Percentiles rank a stretch among this genome's conserved stretches.
phyloP scores from a whole-genome alignment of 179 eudicot genomes.

The Beta macrorhiza region DNA sequence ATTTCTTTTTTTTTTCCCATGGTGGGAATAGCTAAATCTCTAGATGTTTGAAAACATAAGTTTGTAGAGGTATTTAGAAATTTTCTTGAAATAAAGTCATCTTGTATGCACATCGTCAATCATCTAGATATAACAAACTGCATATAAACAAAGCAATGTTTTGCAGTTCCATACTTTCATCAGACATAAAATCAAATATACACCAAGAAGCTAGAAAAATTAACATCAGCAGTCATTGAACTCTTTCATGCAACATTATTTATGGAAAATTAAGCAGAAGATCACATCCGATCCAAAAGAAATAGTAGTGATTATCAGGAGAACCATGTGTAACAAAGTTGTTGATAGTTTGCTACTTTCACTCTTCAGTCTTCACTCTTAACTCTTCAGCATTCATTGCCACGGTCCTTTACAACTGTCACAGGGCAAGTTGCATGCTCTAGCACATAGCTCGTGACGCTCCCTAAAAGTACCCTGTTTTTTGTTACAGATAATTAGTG shows the following conservation, averaged over 20 bases:
- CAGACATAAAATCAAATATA: not conserved
- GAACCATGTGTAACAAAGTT: not conserved
- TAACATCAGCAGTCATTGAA: not conserved
- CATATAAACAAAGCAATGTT: not conserved
- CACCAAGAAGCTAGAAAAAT: not conserved
- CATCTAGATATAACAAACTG: not conserved
- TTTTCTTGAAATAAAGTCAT: no score
- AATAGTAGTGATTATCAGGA: not conserved
- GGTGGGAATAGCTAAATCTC: no score
- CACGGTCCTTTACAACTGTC: constrained; percentile 37
- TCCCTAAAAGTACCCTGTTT: constrained; percentile 44
- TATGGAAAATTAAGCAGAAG: not conserved
- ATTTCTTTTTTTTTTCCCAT: no score
- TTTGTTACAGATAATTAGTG: not conserved
- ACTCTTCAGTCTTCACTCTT: not conserved
- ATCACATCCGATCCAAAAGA: constrained; percentile 6
- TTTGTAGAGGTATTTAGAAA: no score
- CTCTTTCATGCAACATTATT: not conserved
- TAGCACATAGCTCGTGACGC: constrained; percentile 46
- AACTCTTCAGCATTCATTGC: not conserved
- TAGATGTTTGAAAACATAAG: no score
- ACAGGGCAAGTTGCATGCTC: constrained; percentile 44
- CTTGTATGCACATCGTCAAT: not conserved
- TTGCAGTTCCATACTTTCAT: not conserved
- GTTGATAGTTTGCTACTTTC: not conserved